Percentiles rank a stretch among this genome's conserved stretches.
phyloP scores from a whole-genome alignment of 2,329 filamentous ascomycete species.

The Cercospora canescens region DNA sequence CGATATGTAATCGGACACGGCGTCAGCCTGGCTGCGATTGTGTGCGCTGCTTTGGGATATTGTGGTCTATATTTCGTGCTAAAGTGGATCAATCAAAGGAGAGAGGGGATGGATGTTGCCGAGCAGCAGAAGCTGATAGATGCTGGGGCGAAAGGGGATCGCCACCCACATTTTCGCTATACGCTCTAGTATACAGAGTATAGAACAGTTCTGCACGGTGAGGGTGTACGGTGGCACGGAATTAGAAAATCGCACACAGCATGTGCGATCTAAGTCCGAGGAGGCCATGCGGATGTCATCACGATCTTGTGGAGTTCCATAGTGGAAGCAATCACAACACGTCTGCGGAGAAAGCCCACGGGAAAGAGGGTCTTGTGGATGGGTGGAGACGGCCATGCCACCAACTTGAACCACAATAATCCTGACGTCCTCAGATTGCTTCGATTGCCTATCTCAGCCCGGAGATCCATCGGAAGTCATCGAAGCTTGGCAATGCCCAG shows the following conservation, averaged over 20 bases:
- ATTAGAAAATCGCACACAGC: no score
- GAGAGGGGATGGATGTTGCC: slow-evolving; percentile 6
- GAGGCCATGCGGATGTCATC: no score
- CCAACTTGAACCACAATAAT: neutral
- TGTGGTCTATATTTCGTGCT: slow-evolving; percentile 5
- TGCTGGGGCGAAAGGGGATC: slow-evolving; percentile 9
- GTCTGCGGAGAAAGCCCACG: no score
- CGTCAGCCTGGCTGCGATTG: slow-evolving; percentile 9
- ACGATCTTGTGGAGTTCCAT: no score
- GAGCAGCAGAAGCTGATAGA: slow-evolving; percentile 8
- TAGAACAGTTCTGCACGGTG: neutral
- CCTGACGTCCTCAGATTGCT: neutral
- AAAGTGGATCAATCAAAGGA: slow-evolving; percentile 7
- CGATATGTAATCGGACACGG: slow-evolving; percentile 14
- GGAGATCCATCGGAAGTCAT: neutral
- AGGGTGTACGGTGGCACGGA: neutral
- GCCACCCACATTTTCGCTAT: slow-evolving; percentile 14
- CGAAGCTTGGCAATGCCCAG: neutral
- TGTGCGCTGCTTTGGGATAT: slow-evolving; percentile 8
- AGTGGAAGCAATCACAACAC: no score
- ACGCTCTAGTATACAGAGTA: slow-evolving; percentile 2
- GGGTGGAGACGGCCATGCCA: neutral
- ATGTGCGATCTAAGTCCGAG: no score
- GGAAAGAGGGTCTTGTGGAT: no score
- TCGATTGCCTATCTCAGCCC: neutral